Conservation (phyloP, 768 basidiomycete species). For the Butyriboletus loyo region DNA sequence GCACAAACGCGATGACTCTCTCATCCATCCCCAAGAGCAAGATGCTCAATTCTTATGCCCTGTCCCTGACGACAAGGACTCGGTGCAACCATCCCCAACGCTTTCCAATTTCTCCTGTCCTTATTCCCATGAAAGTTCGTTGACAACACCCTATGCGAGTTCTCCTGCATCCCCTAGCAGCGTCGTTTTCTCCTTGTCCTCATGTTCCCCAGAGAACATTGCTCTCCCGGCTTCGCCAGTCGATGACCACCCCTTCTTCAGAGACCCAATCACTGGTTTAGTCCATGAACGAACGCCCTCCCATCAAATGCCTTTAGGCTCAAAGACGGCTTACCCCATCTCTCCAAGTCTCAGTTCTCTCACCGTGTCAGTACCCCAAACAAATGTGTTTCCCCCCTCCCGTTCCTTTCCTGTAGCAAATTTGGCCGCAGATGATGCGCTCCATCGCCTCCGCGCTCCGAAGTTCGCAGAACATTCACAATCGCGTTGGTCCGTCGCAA, state of each 20-base stretch:
- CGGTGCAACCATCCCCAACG: slow-evolving; percentile 26
- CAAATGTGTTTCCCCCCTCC: slow-evolving; percentile 6
- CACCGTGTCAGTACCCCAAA: slow-evolving; percentile 1
- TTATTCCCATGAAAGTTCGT: slow-evolving; percentile 24
- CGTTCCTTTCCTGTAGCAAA: background rate
- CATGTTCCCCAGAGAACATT: slow-evolving; percentile 24
- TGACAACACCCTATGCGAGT: slow-evolving; percentile 25
- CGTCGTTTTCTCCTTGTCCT: slow-evolving; percentile 10
- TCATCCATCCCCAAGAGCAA: slow-evolving; percentile 6
- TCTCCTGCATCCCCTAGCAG: slow-evolving; percentile 22
- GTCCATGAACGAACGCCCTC: slow-evolving; percentile 5
- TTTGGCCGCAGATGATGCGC: background rate
- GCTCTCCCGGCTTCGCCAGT: slow-evolving; percentile 26
- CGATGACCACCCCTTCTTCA: slow-evolving; percentile 6
- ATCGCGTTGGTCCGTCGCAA: slow-evolving; percentile 31
- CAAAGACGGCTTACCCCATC: background rate
- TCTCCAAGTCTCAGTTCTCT: slow-evolving; percentile 6
- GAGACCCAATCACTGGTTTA: background rate
- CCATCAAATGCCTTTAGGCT: background rate
- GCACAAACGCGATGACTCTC: slow-evolving; percentile 18
- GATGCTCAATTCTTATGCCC: slow-evolving; percentile 17
- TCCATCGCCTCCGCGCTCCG: slow-evolving; percentile 4
- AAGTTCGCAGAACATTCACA: slow-evolving; percentile 8
- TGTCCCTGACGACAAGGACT: slow-evolving; percentile 25
- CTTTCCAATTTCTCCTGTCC: slow-evolving; percentile 28